These are phyloP conservation scores for Coemansia sp. DNA, from an alignment of 192 early-diverging fungal species.

Conservation along the genomic window DNA sequence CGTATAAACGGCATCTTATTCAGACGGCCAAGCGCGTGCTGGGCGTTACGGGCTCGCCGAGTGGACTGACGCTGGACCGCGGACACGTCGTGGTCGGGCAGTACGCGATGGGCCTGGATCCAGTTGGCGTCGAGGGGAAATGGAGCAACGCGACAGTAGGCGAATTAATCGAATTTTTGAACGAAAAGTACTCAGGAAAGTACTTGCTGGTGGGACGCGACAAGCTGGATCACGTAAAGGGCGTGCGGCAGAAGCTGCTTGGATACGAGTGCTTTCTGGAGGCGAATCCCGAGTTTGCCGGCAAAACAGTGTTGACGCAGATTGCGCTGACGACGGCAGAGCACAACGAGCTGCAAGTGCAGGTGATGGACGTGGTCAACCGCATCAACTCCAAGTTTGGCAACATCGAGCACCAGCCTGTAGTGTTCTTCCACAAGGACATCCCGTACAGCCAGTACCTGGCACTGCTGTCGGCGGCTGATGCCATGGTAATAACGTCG, in stretches of 20 bases:
- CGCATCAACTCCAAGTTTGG: conserved; percentile 91
- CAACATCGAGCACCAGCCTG: conserved; percentile 84
- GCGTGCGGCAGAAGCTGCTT: conserved; percentile 90
- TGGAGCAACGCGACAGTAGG: conserved; percentile 64
- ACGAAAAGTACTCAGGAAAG: conserved; percentile 88
- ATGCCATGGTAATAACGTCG: conserved; percentile 85
- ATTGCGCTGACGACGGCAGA: conserved; percentile 89
- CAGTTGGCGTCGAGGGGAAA: conserved; percentile 68
- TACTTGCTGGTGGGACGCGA: conserved; percentile 92
- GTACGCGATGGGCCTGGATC: conserved; percentile 94
- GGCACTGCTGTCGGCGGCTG: conserved; percentile 82
- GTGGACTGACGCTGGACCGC: conserved; percentile 75
- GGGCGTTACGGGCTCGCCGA: conserved; percentile 82
- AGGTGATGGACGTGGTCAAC: conserved; percentile 86
- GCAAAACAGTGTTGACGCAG: conserved; percentile 91
- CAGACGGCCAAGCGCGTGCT: conserved; percentile 86
- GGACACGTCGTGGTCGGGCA: conserved; percentile 83
- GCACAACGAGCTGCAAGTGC: conserved; percentile 81
- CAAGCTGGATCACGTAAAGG: conserved; percentile 95
- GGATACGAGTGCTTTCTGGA: conserved; percentile 89
- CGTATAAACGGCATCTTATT: conserved; percentile 88
- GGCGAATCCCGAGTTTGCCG: conserved; percentile 85
- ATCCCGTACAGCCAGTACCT: conserved; percentile 89
- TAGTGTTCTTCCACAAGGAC: conserved; percentile 88
- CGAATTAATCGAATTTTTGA: conserved; percentile 74